Conservation (phyloP, 257 asterid species). For the Cynanchum wilfordii region DNA sequence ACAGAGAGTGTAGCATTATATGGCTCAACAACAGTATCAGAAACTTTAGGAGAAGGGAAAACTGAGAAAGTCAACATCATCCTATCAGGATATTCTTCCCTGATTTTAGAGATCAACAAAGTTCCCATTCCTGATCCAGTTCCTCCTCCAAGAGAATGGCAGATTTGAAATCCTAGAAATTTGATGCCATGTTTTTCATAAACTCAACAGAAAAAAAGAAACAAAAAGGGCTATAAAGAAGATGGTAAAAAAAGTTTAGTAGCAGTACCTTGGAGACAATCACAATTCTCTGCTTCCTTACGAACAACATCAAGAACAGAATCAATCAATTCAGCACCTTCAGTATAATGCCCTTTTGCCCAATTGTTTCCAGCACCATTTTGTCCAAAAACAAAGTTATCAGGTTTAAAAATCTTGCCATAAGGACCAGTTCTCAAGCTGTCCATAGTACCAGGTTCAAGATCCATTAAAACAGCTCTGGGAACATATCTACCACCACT, state of each 20-base stretch:
- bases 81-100: constrained; percentile 72
- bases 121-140: constrained; percentile 83
- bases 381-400: constrained; percentile 67
- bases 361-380: constrained; percentile 69
- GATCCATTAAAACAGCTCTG: constrained; percentile 65
- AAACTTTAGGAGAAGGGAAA: constrained; percentile 72
- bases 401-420: constrained; percentile 62
- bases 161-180: constrained; percentile 54
- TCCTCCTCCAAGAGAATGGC: constrained; percentile 73
- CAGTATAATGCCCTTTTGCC: constrained; percentile 77
- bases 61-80: constrained; percentile 78
- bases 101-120: constrained; percentile 58
- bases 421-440: constrained; percentile 60
- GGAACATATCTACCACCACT: constrained; percentile 72
- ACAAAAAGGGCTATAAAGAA: too few relatives aligned
- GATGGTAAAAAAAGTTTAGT: background rate
- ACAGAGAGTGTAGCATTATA: constrained; percentile 75
- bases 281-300: constrained; percentile 70
- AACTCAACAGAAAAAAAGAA: background rate
- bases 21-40: constrained; percentile 76
- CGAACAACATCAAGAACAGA: constrained; percentile 72
- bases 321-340: constrained; percentile 69
- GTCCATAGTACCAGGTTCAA: constrained; percentile 76
- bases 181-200: background rate
- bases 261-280: constrained; percentile 76